phyloP scores from a whole-genome alignment of 2,329 filamentous ascomycete species.

The Lecanicillium sp. region DNA sequence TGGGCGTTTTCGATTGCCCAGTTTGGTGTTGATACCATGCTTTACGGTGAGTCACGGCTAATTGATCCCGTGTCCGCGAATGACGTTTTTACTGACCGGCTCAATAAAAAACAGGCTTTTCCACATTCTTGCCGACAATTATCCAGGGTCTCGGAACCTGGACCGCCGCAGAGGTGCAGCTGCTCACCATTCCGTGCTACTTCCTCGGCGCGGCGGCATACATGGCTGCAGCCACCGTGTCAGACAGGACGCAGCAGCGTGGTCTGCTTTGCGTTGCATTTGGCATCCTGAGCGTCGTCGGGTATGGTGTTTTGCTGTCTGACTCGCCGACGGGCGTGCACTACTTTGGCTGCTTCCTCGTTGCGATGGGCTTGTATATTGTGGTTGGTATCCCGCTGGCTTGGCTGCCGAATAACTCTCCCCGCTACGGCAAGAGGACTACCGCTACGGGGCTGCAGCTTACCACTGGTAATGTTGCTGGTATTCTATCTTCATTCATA shows the following conservation, averaged over 20 bases:
- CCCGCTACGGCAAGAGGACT: constrained; percentile 68
- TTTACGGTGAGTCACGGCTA: constrained; percentile 53
- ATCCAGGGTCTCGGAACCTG: constrained; percentile 60
- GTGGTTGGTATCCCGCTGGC: constrained; percentile 47
- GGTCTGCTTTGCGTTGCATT: constrained; percentile 58
- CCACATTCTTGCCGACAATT: constrained; percentile 72
- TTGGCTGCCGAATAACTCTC: constrained; percentile 58
- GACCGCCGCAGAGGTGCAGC: constrained; percentile 57
- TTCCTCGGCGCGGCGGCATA: constrained; percentile 63
- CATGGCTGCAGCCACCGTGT: constrained; percentile 55
- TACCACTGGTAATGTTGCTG: constrained; percentile 60
- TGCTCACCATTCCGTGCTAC: constrained; percentile 73
- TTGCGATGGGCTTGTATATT: constrained; percentile 63
- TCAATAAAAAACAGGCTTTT: constrained; percentile 49
- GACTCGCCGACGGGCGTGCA: constrained; percentile 52
- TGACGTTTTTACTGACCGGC: neutral
- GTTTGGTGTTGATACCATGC: constrained; percentile 67
- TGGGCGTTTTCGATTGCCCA: constrained; percentile 62
- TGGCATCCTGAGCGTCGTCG: constrained; percentile 53
- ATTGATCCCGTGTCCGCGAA: neutral
- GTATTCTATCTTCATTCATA: constrained; percentile 67
- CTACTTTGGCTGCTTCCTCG: constrained; percentile 69
- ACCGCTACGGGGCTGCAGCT: constrained; percentile 65
- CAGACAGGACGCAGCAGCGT: constrained; percentile 58
- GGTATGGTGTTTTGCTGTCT: constrained; percentile 60